Percentiles rank a stretch among this genome's conserved stretches.
These are phyloP conservation scores for Aspergillus hancockii DNA, from an alignment of 495 filamentous ascomycete genomes.

Conservation along the genomic window DNA sequence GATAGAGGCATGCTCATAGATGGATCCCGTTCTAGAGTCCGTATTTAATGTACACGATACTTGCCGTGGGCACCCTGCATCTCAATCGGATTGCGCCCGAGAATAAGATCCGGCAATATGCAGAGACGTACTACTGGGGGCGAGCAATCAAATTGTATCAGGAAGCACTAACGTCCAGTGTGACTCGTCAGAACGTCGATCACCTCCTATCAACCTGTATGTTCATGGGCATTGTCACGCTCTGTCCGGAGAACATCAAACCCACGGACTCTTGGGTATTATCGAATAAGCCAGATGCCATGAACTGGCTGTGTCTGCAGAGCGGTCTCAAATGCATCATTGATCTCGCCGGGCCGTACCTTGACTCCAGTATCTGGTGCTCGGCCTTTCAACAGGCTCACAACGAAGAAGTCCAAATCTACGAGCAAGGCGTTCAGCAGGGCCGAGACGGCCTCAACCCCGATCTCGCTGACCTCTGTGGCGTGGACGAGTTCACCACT, in stretches of 20 bases:
- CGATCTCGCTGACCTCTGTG: slow-evolving; percentile 38
- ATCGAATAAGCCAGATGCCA: slow-evolving; percentile 26
- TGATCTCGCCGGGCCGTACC: slow-evolving; percentile 26
- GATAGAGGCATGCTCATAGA: not conserved
- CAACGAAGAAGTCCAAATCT: slow-evolving; percentile 24
- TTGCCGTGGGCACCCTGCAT: slow-evolving; percentile 43
- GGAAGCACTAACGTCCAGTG: slow-evolving; percentile 19
- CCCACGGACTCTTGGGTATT: slow-evolving; percentile 48
- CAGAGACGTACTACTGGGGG: slow-evolving; percentile 45
- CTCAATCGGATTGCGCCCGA: slow-evolving; percentile 33
- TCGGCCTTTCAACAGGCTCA: slow-evolving; percentile 29
- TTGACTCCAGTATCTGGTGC: slow-evolving; percentile 39
- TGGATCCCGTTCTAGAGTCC: slow-evolving; percentile 29
- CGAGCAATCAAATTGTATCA: slow-evolving; percentile 38
- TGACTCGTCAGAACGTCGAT: slow-evolving; percentile 35
- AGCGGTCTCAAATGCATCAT: slow-evolving; percentile 41
- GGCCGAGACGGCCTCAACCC: slow-evolving; percentile 38
- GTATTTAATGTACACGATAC: slow-evolving; percentile 45
- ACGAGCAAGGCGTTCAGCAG: slow-evolving; percentile 19
- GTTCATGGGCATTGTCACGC: slow-evolving; percentile 37
- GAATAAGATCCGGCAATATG: slow-evolving; percentile 26
- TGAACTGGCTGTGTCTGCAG: slow-evolving; percentile 47
- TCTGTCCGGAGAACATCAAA: slow-evolving; percentile 36
- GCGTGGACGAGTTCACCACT: slow-evolving; percentile 37
- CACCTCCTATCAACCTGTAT: slow-evolving; percentile 43